Evolutionary conservation across 139 green algal species (phyloP), one percentile per base, ranked within the genome.

Genomic region (Pleodorina starrii): DNA sequence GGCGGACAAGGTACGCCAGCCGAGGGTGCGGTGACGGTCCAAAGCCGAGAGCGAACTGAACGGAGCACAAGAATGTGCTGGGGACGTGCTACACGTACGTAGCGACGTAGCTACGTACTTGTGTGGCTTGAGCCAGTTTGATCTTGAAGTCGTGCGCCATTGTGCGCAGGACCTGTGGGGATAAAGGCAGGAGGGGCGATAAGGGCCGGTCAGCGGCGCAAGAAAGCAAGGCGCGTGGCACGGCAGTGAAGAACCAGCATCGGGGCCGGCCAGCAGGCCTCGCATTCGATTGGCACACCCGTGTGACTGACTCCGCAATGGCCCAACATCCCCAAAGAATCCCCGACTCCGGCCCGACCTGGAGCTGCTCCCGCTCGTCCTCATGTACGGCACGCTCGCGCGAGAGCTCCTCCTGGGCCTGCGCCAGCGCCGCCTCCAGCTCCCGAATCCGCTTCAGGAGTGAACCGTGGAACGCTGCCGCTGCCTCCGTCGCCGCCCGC

Each of bases 81-180:
- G n/a, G n/a, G n/a, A n/a, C n/a, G n/a, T n/a, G n/a, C n/a, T n/a
- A n/a, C n/a, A n/a, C n/a, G n/a, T n/a, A n/a, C n/a, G n/a, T n/a
- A n/a, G n/a, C n/a, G n/a, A n/a, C n/a, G n/a, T n/a, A n/a, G n/a
- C n/a, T n/a, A n/a, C n/a, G n/a, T n/a, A n/a, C n/a, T 66, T 88
- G 83, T 21, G 83, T 81, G 7, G 83, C 83, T 46, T 81, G 68
- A 6, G 83, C 83, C 46, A 88, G 32, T 66, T 88, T 88, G 46
- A 88, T 80, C 68, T 88, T 88, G 66, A 88, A 54, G 5, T 88
- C 83, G 29, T 88, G 66, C 25, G 60, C 68, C 83, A 78, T 87
- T 42, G 81, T 77, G 40, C 60, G 43, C 14, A 87, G 81, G 29
- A 87, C 16, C 81, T 87, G 60, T 2, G n/a, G 27, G 27, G 76